Percentiles rank a stretch among this genome's conserved stretches.
These are phyloP conservation scores for Xylaria longipes DNA, from an alignment of 495 filamentous ascomycete species.

Conservation along the genomic window DNA sequence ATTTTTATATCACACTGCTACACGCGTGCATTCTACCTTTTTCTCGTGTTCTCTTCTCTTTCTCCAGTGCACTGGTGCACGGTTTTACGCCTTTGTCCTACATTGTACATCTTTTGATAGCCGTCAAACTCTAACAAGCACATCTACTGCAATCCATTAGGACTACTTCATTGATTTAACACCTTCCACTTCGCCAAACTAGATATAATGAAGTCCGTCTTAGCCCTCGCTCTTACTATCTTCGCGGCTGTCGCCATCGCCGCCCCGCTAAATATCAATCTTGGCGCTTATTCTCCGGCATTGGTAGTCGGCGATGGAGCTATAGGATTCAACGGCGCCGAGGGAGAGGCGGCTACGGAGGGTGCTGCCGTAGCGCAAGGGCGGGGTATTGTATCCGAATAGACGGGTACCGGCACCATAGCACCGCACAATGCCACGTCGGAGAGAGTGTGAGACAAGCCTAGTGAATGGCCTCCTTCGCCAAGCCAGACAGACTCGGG, in stretches of 20 bases:
- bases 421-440: constrained; percentile 13
- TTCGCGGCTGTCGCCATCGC: constrained; percentile 33
- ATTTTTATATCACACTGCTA: constrained; percentile 4
- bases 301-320: constrained; percentile 65
- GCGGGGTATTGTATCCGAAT: constrained; percentile 26
- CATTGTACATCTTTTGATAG: constrained; percentile 6
- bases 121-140: constrained; percentile 17
- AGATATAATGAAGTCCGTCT: constrained; percentile 33
- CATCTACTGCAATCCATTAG: background rate
- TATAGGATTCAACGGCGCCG: constrained; percentile 55
- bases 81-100: constrained; percentile 9
- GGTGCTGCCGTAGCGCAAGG: constrained; percentile 25
- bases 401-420: background rate
- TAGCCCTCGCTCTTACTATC: constrained; percentile 32
- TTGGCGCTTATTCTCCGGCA: constrained; percentile 64
- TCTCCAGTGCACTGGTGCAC: constrained; percentile 37
- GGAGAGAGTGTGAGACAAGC: no score
- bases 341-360: constrained; percentile 40
- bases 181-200: background rate
- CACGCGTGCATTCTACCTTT: constrained; percentile 8
- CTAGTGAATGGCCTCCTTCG: background rate
- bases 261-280: constrained; percentile 63
- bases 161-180: background rate
- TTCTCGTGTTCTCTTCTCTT: constrained; percentile 21
- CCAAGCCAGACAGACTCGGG: no score